Conservation (phyloP, 2,329 filamentous ascomycete genomes). For the Microdochium trichocladiopsis region DNA sequence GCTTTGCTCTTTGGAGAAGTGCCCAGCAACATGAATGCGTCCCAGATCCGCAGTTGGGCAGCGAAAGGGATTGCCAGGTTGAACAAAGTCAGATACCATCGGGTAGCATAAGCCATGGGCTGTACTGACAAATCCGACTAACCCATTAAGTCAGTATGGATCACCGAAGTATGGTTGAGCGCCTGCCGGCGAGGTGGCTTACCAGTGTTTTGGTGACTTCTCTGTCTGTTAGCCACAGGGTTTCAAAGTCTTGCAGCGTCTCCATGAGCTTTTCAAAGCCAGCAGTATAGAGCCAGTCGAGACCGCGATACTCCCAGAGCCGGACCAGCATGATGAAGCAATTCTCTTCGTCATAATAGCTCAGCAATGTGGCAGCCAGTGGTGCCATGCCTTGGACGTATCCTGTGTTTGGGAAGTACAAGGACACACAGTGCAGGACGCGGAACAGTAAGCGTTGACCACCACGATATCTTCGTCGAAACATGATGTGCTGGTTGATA, state of each 20-base stretch:
- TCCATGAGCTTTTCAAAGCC: constrained; percentile 85
- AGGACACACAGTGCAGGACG: constrained; percentile 82
- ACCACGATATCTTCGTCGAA: constrained; percentile 81
- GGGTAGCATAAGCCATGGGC: constrained; percentile 86
- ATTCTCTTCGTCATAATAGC: constrained; percentile 93
- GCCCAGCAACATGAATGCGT: constrained; percentile 92
- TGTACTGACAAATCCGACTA: constrained; percentile 73
- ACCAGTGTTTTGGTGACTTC: constrained; percentile 78
- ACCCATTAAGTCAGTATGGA: constrained; percentile 2
- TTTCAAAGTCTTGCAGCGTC: constrained; percentile 78
- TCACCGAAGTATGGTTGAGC: no score
- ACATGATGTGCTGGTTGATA: constrained; percentile 96
- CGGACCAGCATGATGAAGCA: constrained; percentile 96
- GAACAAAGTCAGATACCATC: constrained; percentile 97
- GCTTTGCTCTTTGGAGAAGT: constrained; percentile 42
- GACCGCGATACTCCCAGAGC: constrained; percentile 81
- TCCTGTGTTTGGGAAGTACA: constrained; percentile 85
- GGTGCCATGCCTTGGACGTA: constrained; percentile 99
- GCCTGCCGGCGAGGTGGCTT: no score
- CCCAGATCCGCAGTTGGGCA: constrained; percentile 93
- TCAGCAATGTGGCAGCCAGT: constrained; percentile 82
- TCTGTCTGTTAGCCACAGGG: constrained; percentile 69
- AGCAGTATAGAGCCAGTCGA: constrained; percentile 75
- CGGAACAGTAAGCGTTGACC: constrained; percentile 89
- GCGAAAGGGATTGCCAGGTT: constrained; percentile 94